Evolutionary conservation across 352 stramenopile genomes (phyloP), one percentile per base, ranked within the genome.

Genomic region (Thraustotheca clavata): DNA sequence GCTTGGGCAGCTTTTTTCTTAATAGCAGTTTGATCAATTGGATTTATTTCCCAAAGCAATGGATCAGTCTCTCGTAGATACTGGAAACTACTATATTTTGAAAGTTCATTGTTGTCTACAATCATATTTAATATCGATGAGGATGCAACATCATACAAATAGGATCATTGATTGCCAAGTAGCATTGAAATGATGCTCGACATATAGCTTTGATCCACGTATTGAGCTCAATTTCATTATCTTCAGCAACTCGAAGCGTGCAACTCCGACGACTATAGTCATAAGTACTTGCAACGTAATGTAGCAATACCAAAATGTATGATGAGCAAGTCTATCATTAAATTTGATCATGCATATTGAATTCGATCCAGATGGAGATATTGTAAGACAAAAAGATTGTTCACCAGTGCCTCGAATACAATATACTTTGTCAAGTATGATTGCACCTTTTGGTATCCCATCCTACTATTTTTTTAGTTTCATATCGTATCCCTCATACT

Each of bases 1-100:
- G 82, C 82, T 22, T 75, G 50, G 14, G 76, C 67, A 4, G 80
- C 80, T 20, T 80, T 80, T 60, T 91, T 91, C 22, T 79, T 74
- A 63, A 91, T 89, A 22, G 72, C 72, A 31, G 78, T 74, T 60
- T 89, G 83, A 54, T 89, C 83, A 31, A 83, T 73, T n/a, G 83
- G 83, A 34, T 91, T 79, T 59, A 89, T 89, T 47, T 91, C 80
- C 83, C 83, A 89, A n/a, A 91, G 59, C 39, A 91, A 65, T 20
- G 83, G 80, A 62, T 91, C 77, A 3, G 83, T 91, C 46, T 87
- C 80, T n/a, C 82, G 77, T 1, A 89, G 60, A 59, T 91, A 91
- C 65, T 86, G 80, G 26, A 91, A 80, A 47, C 80, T 89, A 9
- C 83, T 80, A 4, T 85, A 72, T 62, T 89, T 80, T 43, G 89